These are phyloP conservation scores for Arxiozyma slooffiae DNA, from an alignment of 1,139 yeast species.

Conservation along the genomic window DNA sequence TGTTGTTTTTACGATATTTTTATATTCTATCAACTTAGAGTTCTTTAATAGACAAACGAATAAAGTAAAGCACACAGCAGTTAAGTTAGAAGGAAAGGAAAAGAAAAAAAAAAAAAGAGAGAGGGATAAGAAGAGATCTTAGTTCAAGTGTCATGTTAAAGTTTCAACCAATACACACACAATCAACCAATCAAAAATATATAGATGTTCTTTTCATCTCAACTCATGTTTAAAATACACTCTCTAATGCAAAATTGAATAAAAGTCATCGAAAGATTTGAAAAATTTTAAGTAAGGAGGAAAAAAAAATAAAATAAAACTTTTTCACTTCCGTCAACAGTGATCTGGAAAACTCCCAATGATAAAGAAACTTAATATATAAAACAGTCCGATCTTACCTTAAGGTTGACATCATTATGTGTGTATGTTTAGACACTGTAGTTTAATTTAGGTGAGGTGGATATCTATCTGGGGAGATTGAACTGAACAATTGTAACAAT, in stretches of 20 bases:
- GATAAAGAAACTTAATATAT: not conserved
- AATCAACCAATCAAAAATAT: no score
- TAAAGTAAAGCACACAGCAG: not conserved
- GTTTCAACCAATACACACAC: no score
- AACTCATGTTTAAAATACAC: not conserved
- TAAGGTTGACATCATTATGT: not conserved
- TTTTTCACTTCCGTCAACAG: not conserved
- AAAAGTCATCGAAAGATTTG: not conserved
- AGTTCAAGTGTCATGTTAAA: no score
- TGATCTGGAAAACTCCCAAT: not conserved
- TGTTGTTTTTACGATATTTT: no score
- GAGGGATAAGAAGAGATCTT: no score
- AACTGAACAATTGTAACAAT: no score
- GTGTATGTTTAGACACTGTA: not conserved
- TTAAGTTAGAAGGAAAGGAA: not conserved
- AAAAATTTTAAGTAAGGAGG: not conserved
- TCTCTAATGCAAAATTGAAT: no score
- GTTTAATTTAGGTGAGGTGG: not conserved
- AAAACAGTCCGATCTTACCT: not conserved
- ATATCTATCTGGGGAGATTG: not conserved
- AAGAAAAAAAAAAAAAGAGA: no score
- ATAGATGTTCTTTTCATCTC: not conserved
- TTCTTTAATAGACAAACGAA: not conserved
- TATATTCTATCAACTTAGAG: not conserved
- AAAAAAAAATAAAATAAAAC: no score